Percentiles rank a stretch among this genome's conserved stretches.
Evolutionary conservation across 2,329 filamentous ascomycete species (phyloP).

Genomic region (Hortaea werneckii): DNA sequence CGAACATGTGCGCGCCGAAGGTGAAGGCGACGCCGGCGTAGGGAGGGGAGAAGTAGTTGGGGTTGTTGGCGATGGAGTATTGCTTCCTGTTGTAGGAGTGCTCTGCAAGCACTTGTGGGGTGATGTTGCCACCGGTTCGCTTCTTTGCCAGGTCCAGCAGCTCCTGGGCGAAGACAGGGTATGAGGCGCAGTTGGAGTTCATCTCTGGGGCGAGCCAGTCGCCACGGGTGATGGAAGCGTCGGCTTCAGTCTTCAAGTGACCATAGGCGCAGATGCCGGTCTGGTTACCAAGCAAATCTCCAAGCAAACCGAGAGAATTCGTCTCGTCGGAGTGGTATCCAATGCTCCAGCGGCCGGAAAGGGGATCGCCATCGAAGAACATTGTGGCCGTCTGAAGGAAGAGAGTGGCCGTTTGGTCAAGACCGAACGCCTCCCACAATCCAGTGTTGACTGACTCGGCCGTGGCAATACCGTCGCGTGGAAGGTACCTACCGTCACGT

Average conservation of each 20-base stretch:
- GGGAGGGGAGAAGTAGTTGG: conserved; percentile 17
- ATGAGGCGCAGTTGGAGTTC: conserved; percentile 17
- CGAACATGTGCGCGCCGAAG: conserved; percentile 21
- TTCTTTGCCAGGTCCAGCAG: conserved; percentile 14
- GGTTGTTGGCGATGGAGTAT: conserved; percentile 18
- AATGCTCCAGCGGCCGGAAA: conserved; percentile 12
- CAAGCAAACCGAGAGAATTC: conserved; percentile 13
- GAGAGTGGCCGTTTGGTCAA: conserved; percentile 14
- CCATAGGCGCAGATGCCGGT: conserved; percentile 18
- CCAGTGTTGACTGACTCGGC: conserved; percentile 14
- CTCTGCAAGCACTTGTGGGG: conserved; percentile 15
- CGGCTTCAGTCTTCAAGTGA: conserved; percentile 15
- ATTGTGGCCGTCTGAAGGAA: conserved; percentile 17
- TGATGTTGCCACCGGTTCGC: conserved; percentile 11
- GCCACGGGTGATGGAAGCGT: conserved; percentile 19
- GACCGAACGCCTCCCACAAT: conserved; percentile 12
- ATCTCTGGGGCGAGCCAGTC: conserved; percentile 17
- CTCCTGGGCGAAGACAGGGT: conserved; percentile 15
- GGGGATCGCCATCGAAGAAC: conserved; percentile 15
- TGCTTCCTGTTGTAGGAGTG: conserved; percentile 18
- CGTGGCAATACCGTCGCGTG: not conserved
- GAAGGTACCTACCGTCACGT: not conserved
- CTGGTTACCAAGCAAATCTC: conserved; percentile 14
- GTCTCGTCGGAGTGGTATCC: conserved; percentile 11
- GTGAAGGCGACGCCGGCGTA: conserved; percentile 20